Percentiles rank a stretch among this genome's conserved stretches.
Evolutionary conservation across 352 stramenopile genomes (phyloP).

Genomic region (Aphanomyces astaci): DNA sequence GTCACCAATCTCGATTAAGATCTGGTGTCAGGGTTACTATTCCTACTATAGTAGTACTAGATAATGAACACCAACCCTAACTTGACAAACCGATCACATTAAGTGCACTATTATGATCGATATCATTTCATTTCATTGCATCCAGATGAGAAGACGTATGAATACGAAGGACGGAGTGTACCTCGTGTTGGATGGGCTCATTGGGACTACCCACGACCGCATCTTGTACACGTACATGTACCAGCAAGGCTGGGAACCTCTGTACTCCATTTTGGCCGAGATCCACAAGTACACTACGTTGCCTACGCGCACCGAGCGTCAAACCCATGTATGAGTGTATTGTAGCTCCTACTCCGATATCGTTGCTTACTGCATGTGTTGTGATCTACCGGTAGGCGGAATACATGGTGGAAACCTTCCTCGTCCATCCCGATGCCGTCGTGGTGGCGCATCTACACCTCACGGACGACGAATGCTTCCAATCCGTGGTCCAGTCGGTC

Average conservation of each 20-base stretch:
- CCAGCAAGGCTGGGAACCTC: conserved; percentile 6
- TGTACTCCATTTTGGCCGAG: conserved; percentile 12
- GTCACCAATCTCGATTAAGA: too few species aligned
- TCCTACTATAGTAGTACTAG: too few species aligned
- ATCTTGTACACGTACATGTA: conserved; percentile 21
- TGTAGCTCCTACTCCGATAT: not conserved
- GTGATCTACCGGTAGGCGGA: too few species aligned
- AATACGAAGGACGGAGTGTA: not conserved
- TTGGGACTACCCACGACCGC: conserved; percentile 16
- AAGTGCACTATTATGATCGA: not conserved
- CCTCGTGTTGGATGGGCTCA: conserved; percentile 10
- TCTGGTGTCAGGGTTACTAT: too few species aligned
- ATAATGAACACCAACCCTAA: too few species aligned
- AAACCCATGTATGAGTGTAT: conserved; percentile 9
- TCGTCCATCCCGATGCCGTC: conserved; percentile 3
- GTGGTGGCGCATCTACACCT: not conserved
- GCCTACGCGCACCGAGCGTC: not conserved
- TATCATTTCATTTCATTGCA: not conserved
- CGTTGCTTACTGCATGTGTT: too few species aligned
- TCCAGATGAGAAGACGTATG: not conserved
- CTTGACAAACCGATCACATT: too few species aligned
- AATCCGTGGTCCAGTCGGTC: conserved; percentile 31
- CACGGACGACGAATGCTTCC: not conserved
- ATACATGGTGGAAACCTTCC: conserved; percentile 14
- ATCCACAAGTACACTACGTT: conserved; percentile 22